Conservation (phyloP, 345 rosid genomes). For the Microthlaspi erraticum region DNA sequence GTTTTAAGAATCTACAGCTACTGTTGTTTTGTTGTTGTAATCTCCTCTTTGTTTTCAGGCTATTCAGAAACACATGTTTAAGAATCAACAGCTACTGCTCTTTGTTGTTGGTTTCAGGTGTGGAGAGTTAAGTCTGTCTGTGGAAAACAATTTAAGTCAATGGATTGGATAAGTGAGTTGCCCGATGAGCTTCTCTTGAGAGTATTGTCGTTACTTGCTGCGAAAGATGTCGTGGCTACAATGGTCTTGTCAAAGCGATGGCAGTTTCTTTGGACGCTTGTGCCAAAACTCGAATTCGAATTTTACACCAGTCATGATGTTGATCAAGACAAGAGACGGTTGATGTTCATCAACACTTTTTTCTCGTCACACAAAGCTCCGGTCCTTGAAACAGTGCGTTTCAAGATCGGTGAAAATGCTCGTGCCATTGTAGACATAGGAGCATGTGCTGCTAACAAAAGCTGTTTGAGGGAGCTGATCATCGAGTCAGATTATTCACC, state of each 20-base stretch:
- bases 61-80: not conserved
- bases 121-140: not conserved
- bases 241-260: slow-evolving; percentile 13
- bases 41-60: not conserved
- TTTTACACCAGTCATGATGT: no score
- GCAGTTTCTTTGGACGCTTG: slow-evolving; percentile 3
- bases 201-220: not conserved
- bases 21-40: not conserved
- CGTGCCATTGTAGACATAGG: no score
- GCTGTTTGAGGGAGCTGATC: no score
- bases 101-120: not conserved
- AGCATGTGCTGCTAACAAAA: no score
- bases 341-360: no score
- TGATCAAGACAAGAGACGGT: no score
- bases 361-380: no score
- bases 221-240: slow-evolving; percentile 1
- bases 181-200: not conserved
- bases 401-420: no score
- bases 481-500: no score
- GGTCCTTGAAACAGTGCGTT: no score
- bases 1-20: not conserved
- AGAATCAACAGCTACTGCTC: not conserved
- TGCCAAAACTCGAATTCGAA: not conserved
- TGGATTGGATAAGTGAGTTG: not conserved
- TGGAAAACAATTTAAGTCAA: not conserved